Conservation (phyloP, 2,329 filamentous ascomycete genomes). For the Paraphoma sp. region DNA sequence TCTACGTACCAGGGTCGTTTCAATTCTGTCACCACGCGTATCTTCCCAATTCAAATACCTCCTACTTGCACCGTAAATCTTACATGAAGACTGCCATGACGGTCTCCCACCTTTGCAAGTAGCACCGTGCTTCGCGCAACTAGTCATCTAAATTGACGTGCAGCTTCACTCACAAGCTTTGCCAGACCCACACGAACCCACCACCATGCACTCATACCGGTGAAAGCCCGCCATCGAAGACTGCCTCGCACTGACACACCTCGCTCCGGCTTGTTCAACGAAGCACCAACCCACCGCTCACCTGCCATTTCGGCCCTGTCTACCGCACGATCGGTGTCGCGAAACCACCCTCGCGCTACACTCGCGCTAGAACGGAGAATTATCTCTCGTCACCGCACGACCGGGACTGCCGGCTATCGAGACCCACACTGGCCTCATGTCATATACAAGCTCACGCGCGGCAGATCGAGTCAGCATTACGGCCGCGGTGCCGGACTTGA, state of each 20-base stretch:
- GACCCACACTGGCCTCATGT: background rate
- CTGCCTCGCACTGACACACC: background rate
- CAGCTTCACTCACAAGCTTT: background rate
- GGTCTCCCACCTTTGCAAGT: background rate
- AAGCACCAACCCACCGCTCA: background rate
- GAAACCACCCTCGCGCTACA: background rate
- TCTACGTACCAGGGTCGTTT: no score
- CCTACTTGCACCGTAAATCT: background rate
- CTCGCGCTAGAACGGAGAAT: background rate
- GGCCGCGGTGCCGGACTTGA: no score
- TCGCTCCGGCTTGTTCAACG: background rate
- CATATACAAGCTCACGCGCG: background rate
- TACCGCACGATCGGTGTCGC: background rate
- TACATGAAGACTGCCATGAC: background rate
- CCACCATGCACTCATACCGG: background rate
- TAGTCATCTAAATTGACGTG: background rate
- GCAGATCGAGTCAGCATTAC: background rate
- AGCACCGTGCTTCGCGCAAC: background rate
- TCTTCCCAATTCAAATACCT: no score
- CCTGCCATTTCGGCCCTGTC: background rate
- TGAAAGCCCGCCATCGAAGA: no score
- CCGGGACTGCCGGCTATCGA: background rate
- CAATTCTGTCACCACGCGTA: no score
- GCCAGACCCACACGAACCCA: background rate
- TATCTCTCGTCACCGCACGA: background rate